phyloP scores from a whole-genome alignment of 805 yeast species.

The Zygosaccharomyces lentus region DNA sequence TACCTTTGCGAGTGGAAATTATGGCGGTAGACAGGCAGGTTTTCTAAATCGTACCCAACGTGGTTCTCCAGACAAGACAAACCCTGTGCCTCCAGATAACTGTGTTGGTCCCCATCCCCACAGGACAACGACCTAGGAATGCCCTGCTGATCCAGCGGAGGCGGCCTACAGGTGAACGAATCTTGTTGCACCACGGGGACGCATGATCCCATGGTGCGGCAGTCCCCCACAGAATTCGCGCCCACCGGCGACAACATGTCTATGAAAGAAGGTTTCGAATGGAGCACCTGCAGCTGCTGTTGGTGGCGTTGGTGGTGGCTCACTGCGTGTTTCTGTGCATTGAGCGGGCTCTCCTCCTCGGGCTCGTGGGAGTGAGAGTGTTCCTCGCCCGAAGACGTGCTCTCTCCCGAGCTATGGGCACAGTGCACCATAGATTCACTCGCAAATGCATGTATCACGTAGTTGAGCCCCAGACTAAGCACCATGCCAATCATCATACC shows the following conservation, averaged over 20 bases:
- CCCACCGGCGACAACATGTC: slow-evolving; percentile 16
- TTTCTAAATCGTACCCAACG: slow-evolving; percentile 36
- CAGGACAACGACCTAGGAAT: slow-evolving; percentile 5
- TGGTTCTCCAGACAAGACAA: slow-evolving; percentile 33
- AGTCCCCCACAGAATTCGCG: slow-evolving; percentile 9
- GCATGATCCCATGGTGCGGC: slow-evolving; percentile 15
- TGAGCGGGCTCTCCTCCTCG: slow-evolving; percentile 5
- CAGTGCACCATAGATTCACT: slow-evolving; percentile 84
- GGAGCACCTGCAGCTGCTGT: slow-evolving; percentile 7
- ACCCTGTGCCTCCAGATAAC: slow-evolving; percentile 11
- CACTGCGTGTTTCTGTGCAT: slow-evolving; percentile 3
- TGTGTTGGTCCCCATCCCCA: slow-evolving; percentile 1
- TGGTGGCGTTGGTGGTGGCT: neutral
- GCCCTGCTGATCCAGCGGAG: neutral
- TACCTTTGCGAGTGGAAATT: slow-evolving; percentile 21
- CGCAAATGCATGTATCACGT: slow-evolving; percentile 65
- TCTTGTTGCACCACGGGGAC: slow-evolving; percentile 16
- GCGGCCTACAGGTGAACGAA: slow-evolving; percentile 15
- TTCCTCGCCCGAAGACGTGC: neutral
- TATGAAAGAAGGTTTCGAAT: slow-evolving; percentile 14
- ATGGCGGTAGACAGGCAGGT: slow-evolving; percentile 31
- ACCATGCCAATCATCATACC: slow-evolving; percentile 51
- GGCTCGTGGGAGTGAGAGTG: slow-evolving; percentile 1
- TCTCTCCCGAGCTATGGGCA: slow-evolving; percentile 47
- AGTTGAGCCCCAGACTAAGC: slow-evolving; percentile 57